Conservation (phyloP, 192 early-diverging fungal genomes). For the Pecoramyces ruminantium region DNA sequence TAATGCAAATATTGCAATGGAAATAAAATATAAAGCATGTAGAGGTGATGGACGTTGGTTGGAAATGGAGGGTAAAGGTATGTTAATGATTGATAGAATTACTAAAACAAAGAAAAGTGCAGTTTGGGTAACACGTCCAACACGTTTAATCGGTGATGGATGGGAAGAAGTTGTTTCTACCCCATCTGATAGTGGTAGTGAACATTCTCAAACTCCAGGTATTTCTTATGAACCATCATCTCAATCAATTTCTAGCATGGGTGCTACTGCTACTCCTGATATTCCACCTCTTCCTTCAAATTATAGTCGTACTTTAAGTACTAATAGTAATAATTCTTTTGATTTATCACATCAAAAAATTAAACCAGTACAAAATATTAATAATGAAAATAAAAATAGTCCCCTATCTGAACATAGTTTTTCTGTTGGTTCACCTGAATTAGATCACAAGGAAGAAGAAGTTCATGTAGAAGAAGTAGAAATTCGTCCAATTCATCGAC, state of each 20-base stretch:
- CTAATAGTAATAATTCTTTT: neutral
- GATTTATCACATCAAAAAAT: neutral
- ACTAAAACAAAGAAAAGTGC: constrained; percentile 45
- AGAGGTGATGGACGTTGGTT: constrained; percentile 31
- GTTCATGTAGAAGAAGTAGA: neutral
- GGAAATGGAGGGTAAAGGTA: constrained; percentile 71
- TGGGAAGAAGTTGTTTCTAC: constrained; percentile 14
- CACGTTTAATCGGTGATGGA: constrained; percentile 19
- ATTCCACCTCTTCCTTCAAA: neutral
- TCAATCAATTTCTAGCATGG: neutral
- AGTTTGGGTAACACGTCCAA: constrained; percentile 63
- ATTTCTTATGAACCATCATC: neutral
- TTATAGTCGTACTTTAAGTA: too few relatives aligned
- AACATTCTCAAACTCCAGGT: neutral
- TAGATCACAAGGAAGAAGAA: neutral
- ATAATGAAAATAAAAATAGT: neutral
- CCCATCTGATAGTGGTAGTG: neutral
- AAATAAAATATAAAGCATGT: constrained; percentile 38
- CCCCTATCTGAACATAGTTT: neutral
- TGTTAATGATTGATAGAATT: constrained; percentile 55
- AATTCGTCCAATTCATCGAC: neutral
- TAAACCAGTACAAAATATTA: neutral
- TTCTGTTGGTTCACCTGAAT: neutral
- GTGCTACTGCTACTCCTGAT: neutral
- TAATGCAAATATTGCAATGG: constrained; percentile 28